A percentile compares a stretch with the other conserved stretches of the same genome.
These are phyloP conservation scores for Yueomyces sp. DNA, from an alignment of 1,139 yeast species.

Conservation along the genomic window DNA sequence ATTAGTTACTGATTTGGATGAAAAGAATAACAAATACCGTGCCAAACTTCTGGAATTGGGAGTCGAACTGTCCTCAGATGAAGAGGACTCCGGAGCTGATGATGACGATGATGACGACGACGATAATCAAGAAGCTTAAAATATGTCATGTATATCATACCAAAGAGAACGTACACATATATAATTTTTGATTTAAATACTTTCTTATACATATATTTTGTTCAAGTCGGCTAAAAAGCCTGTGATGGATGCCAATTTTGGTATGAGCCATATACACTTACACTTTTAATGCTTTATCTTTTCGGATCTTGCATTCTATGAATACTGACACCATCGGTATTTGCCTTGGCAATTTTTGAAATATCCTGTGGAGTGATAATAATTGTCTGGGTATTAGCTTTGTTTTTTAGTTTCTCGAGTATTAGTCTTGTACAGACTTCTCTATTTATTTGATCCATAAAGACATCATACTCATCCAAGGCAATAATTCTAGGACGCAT, in stretches of 20 bases:
- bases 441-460: conserved; percentile 91
- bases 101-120: conserved; percentile 24
- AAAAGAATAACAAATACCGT: conserved; percentile 50
- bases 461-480: conserved; percentile 93
- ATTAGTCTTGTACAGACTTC: conserved; percentile 67
- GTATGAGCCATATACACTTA: too few relatives aligned
- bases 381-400: conserved; percentile 63
- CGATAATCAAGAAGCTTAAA: conserved; percentile 2
- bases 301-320: conserved; percentile 45
- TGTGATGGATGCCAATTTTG: too few relatives aligned
- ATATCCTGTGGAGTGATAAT: conserved; percentile 94
- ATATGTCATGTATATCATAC: too few relatives aligned
- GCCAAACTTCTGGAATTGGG: conserved; percentile 37
- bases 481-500: conserved; percentile 85
- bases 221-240: not conserved
- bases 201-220: not conserved
- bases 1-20: conserved; percentile 63
- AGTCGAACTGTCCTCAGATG: conserved; percentile 38
- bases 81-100: conserved; percentile 39
- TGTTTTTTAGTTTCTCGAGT: conserved; percentile 49
- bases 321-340: conserved; percentile 47
- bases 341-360: conserved; percentile 59
- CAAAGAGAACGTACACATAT: not conserved
- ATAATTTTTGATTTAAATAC: not conserved
- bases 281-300: conserved; percentile 5